Evolutionary conservation across 306 rosid genomes (phyloP), one percentile per base, ranked within the genome.

Genomic region (Cicer arietinum): DNA sequence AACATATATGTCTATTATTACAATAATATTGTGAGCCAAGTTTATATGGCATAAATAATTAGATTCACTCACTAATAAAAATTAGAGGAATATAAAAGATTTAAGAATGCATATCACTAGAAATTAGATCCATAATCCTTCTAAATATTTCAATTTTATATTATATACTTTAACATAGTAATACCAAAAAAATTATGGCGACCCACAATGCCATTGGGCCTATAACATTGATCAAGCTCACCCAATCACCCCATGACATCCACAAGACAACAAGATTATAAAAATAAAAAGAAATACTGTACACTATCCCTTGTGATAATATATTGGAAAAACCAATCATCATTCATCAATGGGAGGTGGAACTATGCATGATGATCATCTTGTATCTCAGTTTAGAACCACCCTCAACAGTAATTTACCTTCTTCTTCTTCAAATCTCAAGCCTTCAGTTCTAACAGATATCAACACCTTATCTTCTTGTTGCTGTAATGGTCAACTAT

Each of bases 301-400:
- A 14, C 30, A 61, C 10, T 6, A 4, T 35, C 12, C 20, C 8
- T 43, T 6, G 60, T 47, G 45, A 46, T 22, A 39, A 48, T 1
- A 58, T 10, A 10, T 8, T 6, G 1, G 2, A 25, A n/a, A 50
- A 43, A 40, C 7, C 42, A 51, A 30, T 3, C 61, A 61, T 56
- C 76, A 25, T 84, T 13, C 69, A 67, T 61, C 76, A n/a, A 88
- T 86, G 90, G 85, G 84, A 62, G 88, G 88, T 62, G 90, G 92
- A 80, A 68, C 74, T 66, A 35, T 75, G 73, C 68, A 46, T 66
- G 59, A 53, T 54, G 79, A 79, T 45, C 61, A 45, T 46, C 69
- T 77, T 42, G 47, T 25, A 60, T 64, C 78, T 73, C 76, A 53
- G 30, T 52, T 72, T 7, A 81, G 41, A 44, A 45, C 16, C 59